These are phyloP conservation scores for Aspergillus chevalieri DNA, from an alignment of 2,329 filamentous ascomycete genomes.

Conservation along the genomic window DNA sequence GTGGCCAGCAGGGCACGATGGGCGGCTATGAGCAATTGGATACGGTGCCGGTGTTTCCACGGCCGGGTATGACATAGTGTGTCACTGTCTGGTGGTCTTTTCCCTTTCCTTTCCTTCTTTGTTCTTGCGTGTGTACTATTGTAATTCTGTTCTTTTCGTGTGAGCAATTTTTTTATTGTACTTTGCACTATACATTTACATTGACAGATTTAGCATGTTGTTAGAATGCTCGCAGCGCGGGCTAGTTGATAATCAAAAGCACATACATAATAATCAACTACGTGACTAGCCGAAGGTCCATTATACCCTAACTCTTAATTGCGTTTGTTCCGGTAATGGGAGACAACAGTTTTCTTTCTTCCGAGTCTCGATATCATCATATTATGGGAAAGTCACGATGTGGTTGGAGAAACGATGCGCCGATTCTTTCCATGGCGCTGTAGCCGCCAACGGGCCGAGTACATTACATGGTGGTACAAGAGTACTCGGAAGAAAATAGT, in stretches of 20 bases:
- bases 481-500: too few species aligned
- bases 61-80: conserved; percentile 52
- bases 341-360: too few species aligned
- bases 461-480: too few species aligned
- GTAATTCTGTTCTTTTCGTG: background rate
- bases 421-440: too few species aligned
- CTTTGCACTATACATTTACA: background rate
- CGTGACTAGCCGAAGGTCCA: too few species aligned
- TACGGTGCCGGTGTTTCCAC: conserved; percentile 78
- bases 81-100: background rate
- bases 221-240: background rate
- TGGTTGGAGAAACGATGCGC: too few species aligned
- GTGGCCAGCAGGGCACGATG: conserved; percentile 66
- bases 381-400: too few species aligned
- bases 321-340: too few species aligned
- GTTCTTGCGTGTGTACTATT: background rate
- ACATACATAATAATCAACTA: too few species aligned
- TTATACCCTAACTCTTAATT: too few species aligned
- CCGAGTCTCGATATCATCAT: too few species aligned
- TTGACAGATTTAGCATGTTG: background rate
- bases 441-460: background rate
- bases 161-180: background rate
- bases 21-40: conserved; percentile 67
- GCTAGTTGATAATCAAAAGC: background rate
- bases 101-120: background rate